Base-by-base conservation (phyloP, 1,139 yeast species). In the Kurtzmaniella quercitrusa region DNA sequence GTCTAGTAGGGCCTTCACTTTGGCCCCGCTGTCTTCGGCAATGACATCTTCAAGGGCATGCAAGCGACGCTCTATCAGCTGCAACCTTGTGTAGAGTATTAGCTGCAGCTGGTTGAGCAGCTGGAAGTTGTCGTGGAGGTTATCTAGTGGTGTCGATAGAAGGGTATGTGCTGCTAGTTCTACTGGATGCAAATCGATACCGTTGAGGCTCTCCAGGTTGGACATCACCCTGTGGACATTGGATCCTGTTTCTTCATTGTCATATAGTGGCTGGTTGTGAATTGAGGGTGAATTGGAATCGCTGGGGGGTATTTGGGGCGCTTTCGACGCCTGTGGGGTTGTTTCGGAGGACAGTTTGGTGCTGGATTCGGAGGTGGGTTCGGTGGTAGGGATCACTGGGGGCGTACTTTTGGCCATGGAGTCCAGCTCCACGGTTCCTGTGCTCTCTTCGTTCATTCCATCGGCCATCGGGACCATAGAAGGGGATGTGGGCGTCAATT, bases 91-190 rank as follows among this genome's bases (percentile, higher is more conserved):
- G 3, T 77, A 62, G 0, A 81, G 62, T 1, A 79, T 76, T 37
- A 76, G 60, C 50, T 81, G 86, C 1, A 84, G 77, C 48, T 79
- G 82, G 54, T 76, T 74, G 31, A 81, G 59, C 54, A 72, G 74
- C 49, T 76, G 77, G 38, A 81, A 67, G 48, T 75, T 75, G 40
- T 74, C 75, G 47, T 75, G 72, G 24, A 81, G 60, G 3, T 59
- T 64, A 39, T 81, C 85, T 9, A 81, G 59, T 0, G 84, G 74
- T 1, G 75, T 74, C 38, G 78, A 79, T 10, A 81, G 57, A 3
- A 81, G 59, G 3, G 79, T 61, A 50, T 80, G 85, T 0, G 82
- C 83, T 0, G 79, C 69, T 19, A 77, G 62, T 48, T 79, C 85
- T 39, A 79, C 68, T 0, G 82, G 81, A 52, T 79, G 83, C 37